phyloP scores from a whole-genome alignment of 148 eudicot genomes.

The Cornus florida region DNA sequence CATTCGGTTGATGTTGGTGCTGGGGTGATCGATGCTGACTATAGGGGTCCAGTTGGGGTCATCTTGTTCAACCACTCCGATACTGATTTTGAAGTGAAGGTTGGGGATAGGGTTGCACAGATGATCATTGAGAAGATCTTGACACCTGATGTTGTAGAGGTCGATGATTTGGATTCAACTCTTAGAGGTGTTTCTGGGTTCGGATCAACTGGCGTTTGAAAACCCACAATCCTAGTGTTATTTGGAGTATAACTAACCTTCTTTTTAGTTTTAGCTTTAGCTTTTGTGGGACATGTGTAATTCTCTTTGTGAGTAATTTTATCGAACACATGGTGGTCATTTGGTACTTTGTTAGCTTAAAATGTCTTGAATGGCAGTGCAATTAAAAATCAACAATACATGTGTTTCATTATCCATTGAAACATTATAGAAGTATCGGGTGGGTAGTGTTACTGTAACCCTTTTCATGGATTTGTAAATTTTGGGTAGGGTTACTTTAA shows the following conservation, averaged over 20 bases:
- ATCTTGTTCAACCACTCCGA: slow-evolving; percentile 81
- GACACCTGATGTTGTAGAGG: slow-evolving; percentile 77
- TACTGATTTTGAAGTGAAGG: slow-evolving; percentile 67
- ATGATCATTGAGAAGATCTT: slow-evolving; percentile 74
- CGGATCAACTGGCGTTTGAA: slow-evolving; percentile 70
- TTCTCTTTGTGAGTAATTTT: neutral
- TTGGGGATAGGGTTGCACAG: slow-evolving; percentile 83
- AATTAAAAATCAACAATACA: no score
- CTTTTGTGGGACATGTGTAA: neutral
- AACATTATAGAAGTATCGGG: no score
- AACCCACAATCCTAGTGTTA: neutral
- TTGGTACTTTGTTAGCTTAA: neutral
- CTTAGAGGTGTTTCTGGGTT: slow-evolving; percentile 77
- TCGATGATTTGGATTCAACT: slow-evolving; percentile 75
- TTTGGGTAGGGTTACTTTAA: no score
- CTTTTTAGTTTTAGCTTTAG: neutral
- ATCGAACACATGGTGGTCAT: neutral
- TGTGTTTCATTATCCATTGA: no score
- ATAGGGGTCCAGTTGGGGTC: slow-evolving; percentile 75
- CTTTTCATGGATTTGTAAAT: no score
- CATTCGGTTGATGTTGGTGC: slow-evolving; percentile 94
- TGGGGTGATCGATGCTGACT: slow-evolving; percentile 86
- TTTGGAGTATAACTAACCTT: neutral
- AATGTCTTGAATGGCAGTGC: neutral
- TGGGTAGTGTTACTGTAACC: no score